Evolutionary conservation across 352 stramenopile genomes (phyloP).

Genomic region (Globisporangium carolinianum): DNA sequence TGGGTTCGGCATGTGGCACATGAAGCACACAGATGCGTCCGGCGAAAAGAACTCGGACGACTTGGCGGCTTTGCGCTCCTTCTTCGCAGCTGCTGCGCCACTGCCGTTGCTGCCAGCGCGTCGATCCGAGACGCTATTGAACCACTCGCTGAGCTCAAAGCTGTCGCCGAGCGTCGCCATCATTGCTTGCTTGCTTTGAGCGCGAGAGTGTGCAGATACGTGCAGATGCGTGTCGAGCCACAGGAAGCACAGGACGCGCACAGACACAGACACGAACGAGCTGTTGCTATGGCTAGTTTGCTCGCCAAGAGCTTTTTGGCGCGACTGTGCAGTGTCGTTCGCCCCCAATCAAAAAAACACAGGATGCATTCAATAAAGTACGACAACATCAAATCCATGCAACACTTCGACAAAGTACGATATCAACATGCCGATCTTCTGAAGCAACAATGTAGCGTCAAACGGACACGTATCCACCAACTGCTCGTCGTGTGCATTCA

Average conservation of each 20-base stretch:
- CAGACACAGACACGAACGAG: no score
- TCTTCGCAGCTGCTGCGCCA: constrained; percentile 12
- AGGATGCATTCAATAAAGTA: constrained; percentile 17
- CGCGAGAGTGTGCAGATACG: no score
- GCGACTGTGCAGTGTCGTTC: constrained; percentile 2
- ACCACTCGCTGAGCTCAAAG: constrained; percentile 82
- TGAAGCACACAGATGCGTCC: constrained; percentile 32
- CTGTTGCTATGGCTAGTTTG: constrained; percentile 4
- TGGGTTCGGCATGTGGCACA: constrained; percentile 51
- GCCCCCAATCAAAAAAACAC: constrained; percentile 17
- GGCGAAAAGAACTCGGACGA: constrained; percentile 5
- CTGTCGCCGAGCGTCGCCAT: constrained; percentile 40
- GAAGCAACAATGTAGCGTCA: no score
- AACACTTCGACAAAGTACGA: background rate
- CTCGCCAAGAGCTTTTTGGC: constrained; percentile 7
- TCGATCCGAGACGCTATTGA: constrained; percentile 30
- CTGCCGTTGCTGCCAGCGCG: constrained; percentile 16
- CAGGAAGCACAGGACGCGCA: no score
- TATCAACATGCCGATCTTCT: background rate
- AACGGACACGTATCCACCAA: no score
- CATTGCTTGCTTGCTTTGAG: background rate
- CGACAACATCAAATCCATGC: constrained; percentile 8
- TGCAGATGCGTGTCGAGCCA: background rate
- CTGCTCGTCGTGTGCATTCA: no score
- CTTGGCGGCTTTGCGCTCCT: constrained; percentile 33